phyloP scores from a whole-genome alignment of 805 yeast species.

The Candida pseudoglaebosa region DNA sequence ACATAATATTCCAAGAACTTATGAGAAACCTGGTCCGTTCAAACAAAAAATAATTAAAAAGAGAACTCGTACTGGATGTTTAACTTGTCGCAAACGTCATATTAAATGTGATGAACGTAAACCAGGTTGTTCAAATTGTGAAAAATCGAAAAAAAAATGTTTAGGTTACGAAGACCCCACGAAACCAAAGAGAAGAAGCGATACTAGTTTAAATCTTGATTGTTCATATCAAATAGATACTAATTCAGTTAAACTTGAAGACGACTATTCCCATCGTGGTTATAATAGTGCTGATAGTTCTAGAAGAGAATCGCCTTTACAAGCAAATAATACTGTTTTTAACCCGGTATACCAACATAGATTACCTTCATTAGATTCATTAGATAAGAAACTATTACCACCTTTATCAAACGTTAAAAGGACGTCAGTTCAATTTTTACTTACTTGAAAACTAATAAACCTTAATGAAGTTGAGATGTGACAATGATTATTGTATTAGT shows the following conservation, averaged over 20 bases:
- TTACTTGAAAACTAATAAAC: too few relatives aligned
- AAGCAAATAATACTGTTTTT: neutral
- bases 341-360: neutral
- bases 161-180: slow-evolving; percentile 49
- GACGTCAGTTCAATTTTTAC: too few relatives aligned
- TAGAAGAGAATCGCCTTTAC: slow-evolving; percentile 1
- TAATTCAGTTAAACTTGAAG: neutral
- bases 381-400: neutral
- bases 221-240: neutral
- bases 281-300: neutral
- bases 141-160: slow-evolving; percentile 56
- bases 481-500: too few relatives aligned
- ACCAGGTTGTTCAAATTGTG: slow-evolving; percentile 64
- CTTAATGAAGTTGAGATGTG: too few relatives aligned
- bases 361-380: neutral
- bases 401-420: too few relatives aligned
- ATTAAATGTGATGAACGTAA: slow-evolving; percentile 72
- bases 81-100: slow-evolving; percentile 65
- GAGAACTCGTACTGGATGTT: slow-evolving; percentile 68
- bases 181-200: slow-evolving; percentile 5
- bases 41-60: slow-evolving; percentile 44
- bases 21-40: slow-evolving; percentile 1
- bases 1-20: slow-evolving; percentile 2
- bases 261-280: neutral
- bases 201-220: neutral